Evolutionary conservation across 441 rosid species (phyloP).

Genomic region (Monsonia emarginata): DNA sequence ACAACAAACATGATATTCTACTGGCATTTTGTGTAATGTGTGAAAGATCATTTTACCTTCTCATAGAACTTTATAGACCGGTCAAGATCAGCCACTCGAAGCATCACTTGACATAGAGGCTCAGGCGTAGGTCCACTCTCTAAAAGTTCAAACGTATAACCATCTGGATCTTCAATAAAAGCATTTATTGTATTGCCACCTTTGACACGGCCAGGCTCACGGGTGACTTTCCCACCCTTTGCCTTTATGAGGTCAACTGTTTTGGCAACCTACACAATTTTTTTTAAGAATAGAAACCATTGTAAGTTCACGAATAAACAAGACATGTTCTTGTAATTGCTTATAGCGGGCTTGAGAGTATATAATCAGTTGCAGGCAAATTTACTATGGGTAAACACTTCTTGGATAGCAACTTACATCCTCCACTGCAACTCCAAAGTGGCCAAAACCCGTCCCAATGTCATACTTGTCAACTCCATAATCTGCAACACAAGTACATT

Average conservation of each 20-base stretch:
- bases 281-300: background rate
- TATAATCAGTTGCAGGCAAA: background rate
- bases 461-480: constrained; percentile 88
- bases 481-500: constrained; percentile 15
- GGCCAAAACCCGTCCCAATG: constrained; percentile 80
- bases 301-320: background rate
- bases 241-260: constrained; percentile 79
- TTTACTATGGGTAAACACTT: background rate
- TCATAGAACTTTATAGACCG: constrained; percentile 70
- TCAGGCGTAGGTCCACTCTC: constrained; percentile 85
- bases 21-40: background rate
- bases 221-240: constrained; percentile 81
- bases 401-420: constrained; percentile 48
- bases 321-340: background rate
- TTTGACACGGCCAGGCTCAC: constrained; percentile 87
- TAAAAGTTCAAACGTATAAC: constrained; percentile 82
- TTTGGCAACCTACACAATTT: constrained; percentile 29
- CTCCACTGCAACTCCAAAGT: constrained; percentile 76
- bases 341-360: background rate
- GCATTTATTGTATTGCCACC: constrained; percentile 78
- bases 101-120: constrained; percentile 93
- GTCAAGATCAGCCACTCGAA: constrained; percentile 91
- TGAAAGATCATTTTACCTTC: constrained; percentile 38
- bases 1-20: background rate
- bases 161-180: constrained; percentile 89